These are phyloP conservation scores for Zygotorulaspora danielsina DNA, from an alignment of 805 yeast species.

Conservation along the genomic window DNA sequence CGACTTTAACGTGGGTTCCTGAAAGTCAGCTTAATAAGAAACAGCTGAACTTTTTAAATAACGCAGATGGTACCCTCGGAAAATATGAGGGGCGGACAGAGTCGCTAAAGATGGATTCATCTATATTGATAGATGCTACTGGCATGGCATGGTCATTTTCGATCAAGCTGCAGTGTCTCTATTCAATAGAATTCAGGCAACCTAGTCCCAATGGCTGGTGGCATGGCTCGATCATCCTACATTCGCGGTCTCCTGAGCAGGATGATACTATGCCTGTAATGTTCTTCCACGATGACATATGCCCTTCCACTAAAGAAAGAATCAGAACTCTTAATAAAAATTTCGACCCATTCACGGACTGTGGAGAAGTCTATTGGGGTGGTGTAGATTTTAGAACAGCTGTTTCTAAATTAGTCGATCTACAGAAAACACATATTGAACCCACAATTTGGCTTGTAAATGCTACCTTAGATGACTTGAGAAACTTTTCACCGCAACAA, in stretches of 20 bases:
- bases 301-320: conserved; percentile 64
- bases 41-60: conserved; percentile 18
- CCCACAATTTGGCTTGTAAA: conserved; percentile 70
- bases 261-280: conserved; percentile 70
- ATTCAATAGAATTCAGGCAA: conserved; percentile 75
- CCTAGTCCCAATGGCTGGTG: conserved; percentile 81
- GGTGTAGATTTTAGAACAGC: conserved; percentile 69
- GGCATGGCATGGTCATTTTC: conserved; percentile 62
- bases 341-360: conserved; percentile 69
- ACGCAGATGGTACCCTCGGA: conserved; percentile 38
- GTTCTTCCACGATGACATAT: conserved; percentile 89
- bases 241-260: conserved; percentile 45
- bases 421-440: conserved; percentile 69
- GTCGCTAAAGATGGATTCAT: conserved; percentile 10
- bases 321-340: conserved; percentile 55
- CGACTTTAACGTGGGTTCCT: conserved; percentile 27
- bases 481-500: conserved; percentile 33
- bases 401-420: conserved; percentile 50
- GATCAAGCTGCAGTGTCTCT: conserved; percentile 52
- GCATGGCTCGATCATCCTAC: conserved; percentile 81
- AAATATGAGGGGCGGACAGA: conserved; percentile 43
- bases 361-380: conserved; percentile 76
- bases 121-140: conserved; percentile 9
- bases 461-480: conserved; percentile 53
- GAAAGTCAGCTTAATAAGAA: conserved; percentile 14